A percentile compares a stretch with the other conserved stretches of the same genome.
Conservation (phyloP, 2,329 filamentous ascomycete species). For the Alternaria sp. region DNA sequence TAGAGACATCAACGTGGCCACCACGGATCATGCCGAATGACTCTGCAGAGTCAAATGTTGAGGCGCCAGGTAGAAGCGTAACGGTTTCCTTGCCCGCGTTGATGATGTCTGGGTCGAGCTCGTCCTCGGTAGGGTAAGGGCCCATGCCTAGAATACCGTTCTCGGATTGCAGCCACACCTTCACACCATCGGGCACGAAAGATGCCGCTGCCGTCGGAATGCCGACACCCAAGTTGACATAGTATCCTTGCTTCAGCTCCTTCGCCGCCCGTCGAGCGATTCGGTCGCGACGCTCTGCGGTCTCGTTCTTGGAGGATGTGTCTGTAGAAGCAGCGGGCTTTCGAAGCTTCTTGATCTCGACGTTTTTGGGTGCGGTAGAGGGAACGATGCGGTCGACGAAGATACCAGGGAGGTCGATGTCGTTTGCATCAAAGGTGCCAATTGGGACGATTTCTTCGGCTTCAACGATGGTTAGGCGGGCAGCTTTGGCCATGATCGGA, state of each 20-base stretch:
- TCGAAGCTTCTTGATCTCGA: slow-evolving; percentile 64
- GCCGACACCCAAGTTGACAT: slow-evolving; percentile 89
- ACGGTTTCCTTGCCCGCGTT: slow-evolving; percentile 95
- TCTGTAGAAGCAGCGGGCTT: slow-evolving; percentile 29
- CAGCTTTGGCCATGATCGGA: slow-evolving; percentile 80
- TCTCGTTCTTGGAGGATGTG: slow-evolving; percentile 20
- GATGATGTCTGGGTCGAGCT: slow-evolving; percentile 86
- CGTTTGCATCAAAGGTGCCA: slow-evolving; percentile 82
- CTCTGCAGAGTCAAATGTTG: slow-evolving; percentile 85
- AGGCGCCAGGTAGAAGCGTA: slow-evolving; percentile 79
- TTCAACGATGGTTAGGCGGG: slow-evolving; percentile 89
- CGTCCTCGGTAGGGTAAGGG: slow-evolving; percentile 63
- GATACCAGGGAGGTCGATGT: slow-evolving; percentile 87
- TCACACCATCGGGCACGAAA: slow-evolving; percentile 67
- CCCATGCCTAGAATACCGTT: slow-evolving; percentile 58
- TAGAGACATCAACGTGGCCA: slow-evolving; percentile 85
- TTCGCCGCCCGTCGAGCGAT: slow-evolving; percentile 86
- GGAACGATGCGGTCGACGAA: slow-evolving; percentile 91
- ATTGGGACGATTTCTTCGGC: slow-evolving; percentile 93
- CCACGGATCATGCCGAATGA: slow-evolving; percentile 93
- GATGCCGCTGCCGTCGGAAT: slow-evolving; percentile 91
- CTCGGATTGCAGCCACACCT: slow-evolving; percentile 69
- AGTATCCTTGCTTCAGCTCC: slow-evolving; percentile 95
- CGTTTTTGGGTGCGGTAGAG: slow-evolving; percentile 77
- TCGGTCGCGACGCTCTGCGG: slow-evolving; percentile 65